These are phyloP conservation scores for Claviceps sp. DNA, from an alignment of 2,329 filamentous ascomycete genomes.

Conservation along the genomic window DNA sequence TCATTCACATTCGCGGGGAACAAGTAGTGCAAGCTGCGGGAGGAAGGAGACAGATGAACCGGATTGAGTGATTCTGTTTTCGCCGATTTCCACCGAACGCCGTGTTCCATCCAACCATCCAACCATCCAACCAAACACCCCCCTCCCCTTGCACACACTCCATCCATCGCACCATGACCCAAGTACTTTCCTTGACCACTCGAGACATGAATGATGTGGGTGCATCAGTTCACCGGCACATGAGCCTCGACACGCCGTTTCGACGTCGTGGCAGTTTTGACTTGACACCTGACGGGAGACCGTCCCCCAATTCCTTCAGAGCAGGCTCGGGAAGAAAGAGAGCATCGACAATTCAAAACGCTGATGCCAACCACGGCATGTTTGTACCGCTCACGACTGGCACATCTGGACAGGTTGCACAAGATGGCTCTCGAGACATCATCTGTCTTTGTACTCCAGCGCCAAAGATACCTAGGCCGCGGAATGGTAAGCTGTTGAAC, in stretches of 20 bases:
- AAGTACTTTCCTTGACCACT: constrained; percentile 13
- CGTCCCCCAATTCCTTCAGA: constrained; percentile 5
- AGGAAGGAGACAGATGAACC: background rate
- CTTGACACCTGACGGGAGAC: constrained; percentile 4
- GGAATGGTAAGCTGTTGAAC: constrained; percentile 37
- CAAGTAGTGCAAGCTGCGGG: constrained; percentile 2
- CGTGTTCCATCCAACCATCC: background rate
- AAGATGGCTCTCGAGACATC: constrained; percentile 24
- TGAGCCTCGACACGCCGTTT: constrained; percentile 11
- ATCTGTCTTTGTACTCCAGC: constrained; percentile 44
- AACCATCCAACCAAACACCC: background rate
- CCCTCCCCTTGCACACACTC: background rate
- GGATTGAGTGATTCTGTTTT: constrained; percentile 4
- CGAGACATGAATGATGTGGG: constrained; percentile 12
- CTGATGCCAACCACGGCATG: constrained; percentile 26
- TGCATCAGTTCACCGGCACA: constrained; percentile 10
- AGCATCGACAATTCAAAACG: constrained; percentile 30
- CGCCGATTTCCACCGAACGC: constrained; percentile 2
- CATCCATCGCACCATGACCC: constrained; percentile 10
- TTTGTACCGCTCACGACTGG: constrained; percentile 17
- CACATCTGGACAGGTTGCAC: constrained; percentile 15
- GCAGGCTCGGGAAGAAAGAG: constrained; percentile 24
- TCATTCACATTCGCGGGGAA: background rate
- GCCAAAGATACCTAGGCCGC: constrained; percentile 43
- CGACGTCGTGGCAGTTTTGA: constrained; percentile 5